Evolutionary conservation across 257 asterid species (phyloP).

Genomic region (Salvia rosmarinus): DNA sequence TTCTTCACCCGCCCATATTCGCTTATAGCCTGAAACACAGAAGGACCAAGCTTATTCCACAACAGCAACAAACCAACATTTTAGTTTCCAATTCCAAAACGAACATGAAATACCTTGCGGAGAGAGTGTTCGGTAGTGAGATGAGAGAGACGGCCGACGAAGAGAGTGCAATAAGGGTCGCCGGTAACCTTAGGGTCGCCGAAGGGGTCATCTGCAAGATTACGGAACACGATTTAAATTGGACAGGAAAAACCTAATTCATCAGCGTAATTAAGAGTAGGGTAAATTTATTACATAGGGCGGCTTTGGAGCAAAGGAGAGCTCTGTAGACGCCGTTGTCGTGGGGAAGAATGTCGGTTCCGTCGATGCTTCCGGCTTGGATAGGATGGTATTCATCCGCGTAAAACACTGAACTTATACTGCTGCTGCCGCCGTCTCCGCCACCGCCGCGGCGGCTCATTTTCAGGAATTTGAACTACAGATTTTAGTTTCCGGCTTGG

Average conservation of each 20-base stretch:
- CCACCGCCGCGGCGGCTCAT: constrained; percentile 44
- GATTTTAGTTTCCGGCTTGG: neutral
- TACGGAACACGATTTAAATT: constrained; percentile 17
- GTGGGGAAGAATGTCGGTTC: constrained; percentile 85
- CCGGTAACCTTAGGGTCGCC: constrained; percentile 84
- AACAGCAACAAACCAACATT: neutral
- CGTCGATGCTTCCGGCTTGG: constrained; percentile 98
- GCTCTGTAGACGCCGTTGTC: constrained; percentile 90
- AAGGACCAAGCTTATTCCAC: constrained; percentile 10
- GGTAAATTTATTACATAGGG: constrained; percentile 57
- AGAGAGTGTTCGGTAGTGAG: constrained; percentile 80
- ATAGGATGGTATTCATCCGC: constrained; percentile 87
- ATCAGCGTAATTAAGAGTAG: neutral
- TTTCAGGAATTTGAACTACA: constrained; percentile 11
- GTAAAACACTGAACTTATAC: constrained; percentile 75
- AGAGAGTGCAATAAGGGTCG: constrained; percentile 87
- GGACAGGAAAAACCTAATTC: constrained; percentile 24
- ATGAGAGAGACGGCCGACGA: constrained; percentile 84
- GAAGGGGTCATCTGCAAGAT: constrained; percentile 77
- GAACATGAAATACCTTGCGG: constrained; percentile 48
- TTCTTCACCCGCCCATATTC: constrained; percentile 79
- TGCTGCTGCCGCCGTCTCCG: constrained; percentile 25
- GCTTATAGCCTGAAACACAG: constrained; percentile 67
- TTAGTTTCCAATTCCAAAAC: constrained; percentile 9
- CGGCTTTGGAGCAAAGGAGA: constrained; percentile 82